A percentile compares a stretch with the other conserved stretches of the same genome.
These are phyloP conservation scores for Candida tetrigidarum DNA, from an alignment of 1,139 yeast genomes.

Conservation along the genomic window DNA sequence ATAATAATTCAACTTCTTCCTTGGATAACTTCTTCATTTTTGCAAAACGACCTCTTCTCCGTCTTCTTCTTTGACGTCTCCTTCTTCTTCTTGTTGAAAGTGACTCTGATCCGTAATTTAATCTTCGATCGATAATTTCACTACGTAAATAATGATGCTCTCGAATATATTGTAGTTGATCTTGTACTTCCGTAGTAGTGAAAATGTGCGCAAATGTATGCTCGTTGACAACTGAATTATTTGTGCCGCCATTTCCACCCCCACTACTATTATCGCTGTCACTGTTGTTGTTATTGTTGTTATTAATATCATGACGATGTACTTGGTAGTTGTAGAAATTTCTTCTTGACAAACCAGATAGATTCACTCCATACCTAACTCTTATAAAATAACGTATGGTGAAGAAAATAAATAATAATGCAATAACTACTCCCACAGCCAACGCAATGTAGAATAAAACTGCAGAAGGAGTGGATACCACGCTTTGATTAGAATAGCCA, in stretches of 20 bases:
- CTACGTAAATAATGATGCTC: conserved; percentile 35
- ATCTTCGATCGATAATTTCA: conserved; percentile 34
- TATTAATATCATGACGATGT: neutral
- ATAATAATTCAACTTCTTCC: conserved; percentile 64
- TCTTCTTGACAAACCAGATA: conserved; percentile 33
- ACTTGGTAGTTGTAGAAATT: conserved; percentile 14
- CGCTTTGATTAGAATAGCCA: conserved; percentile 10
- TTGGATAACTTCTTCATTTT: conserved; percentile 59
- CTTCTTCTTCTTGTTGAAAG: conserved; percentile 15
- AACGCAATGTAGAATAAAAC: conserved; percentile 65
- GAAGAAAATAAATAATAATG: conserved; percentile 57
- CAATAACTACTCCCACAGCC: conserved; percentile 63
- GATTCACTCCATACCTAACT: conserved; percentile 57
- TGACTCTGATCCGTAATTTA: conserved; percentile 10
- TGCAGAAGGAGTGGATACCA: conserved; percentile 58
- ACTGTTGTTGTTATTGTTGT: neutral
- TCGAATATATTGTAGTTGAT: conserved; percentile 40
- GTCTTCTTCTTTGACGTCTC: conserved; percentile 29
- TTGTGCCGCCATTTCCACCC: neutral
- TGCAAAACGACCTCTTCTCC: conserved; percentile 43
- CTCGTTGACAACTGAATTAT: conserved; percentile 7
- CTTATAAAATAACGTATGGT: conserved; percentile 62
- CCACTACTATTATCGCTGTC: neutral
- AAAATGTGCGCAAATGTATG: conserved; percentile 16
- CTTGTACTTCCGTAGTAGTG: conserved; percentile 31